Conservation (phyloP, 164 flowering plant genomes). For the Brasenia schreberi region DNA sequence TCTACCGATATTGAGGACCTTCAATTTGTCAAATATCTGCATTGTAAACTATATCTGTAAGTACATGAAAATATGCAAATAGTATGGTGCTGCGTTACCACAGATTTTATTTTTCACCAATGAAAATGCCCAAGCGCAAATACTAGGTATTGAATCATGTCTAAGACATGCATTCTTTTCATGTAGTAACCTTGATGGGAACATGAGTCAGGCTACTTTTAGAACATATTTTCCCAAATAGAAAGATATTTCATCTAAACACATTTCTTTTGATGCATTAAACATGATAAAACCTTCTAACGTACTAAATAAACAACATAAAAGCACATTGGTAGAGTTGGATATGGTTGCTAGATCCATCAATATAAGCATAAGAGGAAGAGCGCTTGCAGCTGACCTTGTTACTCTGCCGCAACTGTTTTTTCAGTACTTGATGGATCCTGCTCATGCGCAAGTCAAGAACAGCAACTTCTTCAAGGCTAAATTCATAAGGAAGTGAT, state of each 20-base stretch:
- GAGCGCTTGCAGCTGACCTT: neutral
- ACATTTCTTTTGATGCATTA: no score
- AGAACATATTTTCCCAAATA: no score
- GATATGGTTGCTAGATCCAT: no score
- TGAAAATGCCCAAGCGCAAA: neutral
- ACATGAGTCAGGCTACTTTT: no score
- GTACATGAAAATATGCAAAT: neutral
- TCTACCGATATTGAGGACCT: neutral
- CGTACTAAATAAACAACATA: no score
- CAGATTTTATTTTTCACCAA: neutral
- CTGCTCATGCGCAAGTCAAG: constrained; percentile 1
- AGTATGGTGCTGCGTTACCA: no score
- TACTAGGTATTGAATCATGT: neutral
- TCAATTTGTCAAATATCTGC: neutral
- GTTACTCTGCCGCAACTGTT: neutral
- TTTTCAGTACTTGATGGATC: neutral
- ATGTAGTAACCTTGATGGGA: no score
- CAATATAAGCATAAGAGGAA: no score
- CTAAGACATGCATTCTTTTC: no score
- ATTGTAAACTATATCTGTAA: neutral
- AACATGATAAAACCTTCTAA: no score
- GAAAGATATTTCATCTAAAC: no score
- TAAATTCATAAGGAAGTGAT: neutral
- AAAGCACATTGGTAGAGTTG: no score
- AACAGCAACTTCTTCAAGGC: neutral